phyloP scores from a whole-genome alignment of 2,329 filamentous ascomycete genomes.

The Pseudogymnoascus sp. region DNA sequence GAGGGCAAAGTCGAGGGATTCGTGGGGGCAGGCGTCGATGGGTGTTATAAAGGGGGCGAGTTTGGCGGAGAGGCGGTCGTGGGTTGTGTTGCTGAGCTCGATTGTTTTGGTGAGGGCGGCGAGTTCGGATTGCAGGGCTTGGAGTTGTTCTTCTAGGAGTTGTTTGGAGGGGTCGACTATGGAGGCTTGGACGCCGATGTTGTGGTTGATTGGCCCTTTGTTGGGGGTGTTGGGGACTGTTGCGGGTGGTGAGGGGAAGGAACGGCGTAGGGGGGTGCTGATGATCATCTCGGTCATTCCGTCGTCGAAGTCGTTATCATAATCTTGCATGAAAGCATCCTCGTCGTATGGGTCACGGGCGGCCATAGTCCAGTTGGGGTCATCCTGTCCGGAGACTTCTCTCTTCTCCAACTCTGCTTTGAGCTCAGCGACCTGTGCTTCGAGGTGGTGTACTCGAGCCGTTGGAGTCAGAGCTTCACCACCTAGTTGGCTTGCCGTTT shows the following conservation, averaged over 20 bases:
- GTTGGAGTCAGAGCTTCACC: background rate
- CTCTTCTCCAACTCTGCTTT: constrained; percentile 20
- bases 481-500: constrained; percentile 22
- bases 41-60: constrained; percentile 18
- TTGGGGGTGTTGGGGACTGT: constrained; percentile 24
- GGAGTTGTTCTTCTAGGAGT: constrained; percentile 20
- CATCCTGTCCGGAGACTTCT: constrained; percentile 17
- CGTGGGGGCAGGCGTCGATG: constrained; percentile 19
- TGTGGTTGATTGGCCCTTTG: constrained; percentile 6
- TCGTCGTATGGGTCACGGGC: constrained; percentile 36
- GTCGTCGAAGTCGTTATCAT: constrained; percentile 19
- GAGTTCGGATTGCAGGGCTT: constrained; percentile 20
- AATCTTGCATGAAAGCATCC: constrained; percentile 11
- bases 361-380: constrained; percentile 41
- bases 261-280: constrained; percentile 21
- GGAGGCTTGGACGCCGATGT: constrained; percentile 9
- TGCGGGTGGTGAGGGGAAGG: constrained; percentile 26
- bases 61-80: constrained; percentile 22
- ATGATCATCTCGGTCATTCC: constrained; percentile 23
- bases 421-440: constrained; percentile 21
- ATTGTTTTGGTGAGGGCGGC: constrained; percentile 19
- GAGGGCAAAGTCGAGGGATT: constrained; percentile 23
- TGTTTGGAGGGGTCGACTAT: constrained; percentile 21
- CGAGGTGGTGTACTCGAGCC: constrained; percentile 22
- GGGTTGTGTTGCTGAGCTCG: constrained; percentile 22